A percentile compares a stretch with the other conserved stretches of the same genome.
Evolutionary conservation across 805 yeast species (phyloP).

Genomic region (Cyberlindnera samutprakarnensis): DNA sequence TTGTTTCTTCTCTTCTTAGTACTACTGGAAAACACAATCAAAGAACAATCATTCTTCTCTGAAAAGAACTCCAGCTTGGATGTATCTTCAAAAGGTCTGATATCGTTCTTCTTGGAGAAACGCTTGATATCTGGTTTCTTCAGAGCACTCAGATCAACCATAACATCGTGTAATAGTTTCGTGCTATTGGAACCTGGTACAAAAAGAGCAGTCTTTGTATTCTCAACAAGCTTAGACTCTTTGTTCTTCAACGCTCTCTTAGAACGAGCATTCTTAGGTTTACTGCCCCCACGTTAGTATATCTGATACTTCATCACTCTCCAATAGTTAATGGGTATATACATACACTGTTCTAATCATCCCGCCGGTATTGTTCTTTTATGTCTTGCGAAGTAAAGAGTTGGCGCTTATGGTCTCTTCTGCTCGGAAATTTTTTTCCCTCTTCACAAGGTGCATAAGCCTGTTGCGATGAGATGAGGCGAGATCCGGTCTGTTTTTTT

Average conservation of each 20-base stretch:
- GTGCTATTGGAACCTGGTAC: slow-evolving; percentile 83
- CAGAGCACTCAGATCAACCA: slow-evolving; percentile 81
- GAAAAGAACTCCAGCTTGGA: slow-evolving; percentile 81
- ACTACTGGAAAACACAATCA: slow-evolving; percentile 69
- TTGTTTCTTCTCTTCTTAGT: slow-evolving; percentile 93
- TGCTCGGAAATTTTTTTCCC: too few species aligned
- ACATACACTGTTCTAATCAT: slow-evolving; percentile 32
- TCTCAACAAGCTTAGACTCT: slow-evolving; percentile 84
- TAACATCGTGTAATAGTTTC: slow-evolving; percentile 76
- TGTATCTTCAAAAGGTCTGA: slow-evolving; percentile 90
- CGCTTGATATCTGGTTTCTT: slow-evolving; percentile 88
- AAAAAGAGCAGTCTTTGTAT: slow-evolving; percentile 82
- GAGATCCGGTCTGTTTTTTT: too few species aligned
- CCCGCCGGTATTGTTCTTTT: neutral
- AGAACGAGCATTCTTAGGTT: slow-evolving; percentile 92
- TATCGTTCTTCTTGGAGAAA: slow-evolving; percentile 80
- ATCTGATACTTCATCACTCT: too few species aligned
- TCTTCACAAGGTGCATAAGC: too few species aligned
- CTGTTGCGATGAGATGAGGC: too few species aligned
- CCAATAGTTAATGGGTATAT: too few species aligned
- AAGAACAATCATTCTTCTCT: slow-evolving; percentile 88
- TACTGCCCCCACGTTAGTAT: slow-evolving; percentile 29
- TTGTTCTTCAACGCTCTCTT: slow-evolving; percentile 88
- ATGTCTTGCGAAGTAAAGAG: too few species aligned
- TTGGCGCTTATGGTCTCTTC: too few species aligned